Conservation (phyloP, 1,284 basidiomycete genomes). For the Gomphus bonarii region DNA sequence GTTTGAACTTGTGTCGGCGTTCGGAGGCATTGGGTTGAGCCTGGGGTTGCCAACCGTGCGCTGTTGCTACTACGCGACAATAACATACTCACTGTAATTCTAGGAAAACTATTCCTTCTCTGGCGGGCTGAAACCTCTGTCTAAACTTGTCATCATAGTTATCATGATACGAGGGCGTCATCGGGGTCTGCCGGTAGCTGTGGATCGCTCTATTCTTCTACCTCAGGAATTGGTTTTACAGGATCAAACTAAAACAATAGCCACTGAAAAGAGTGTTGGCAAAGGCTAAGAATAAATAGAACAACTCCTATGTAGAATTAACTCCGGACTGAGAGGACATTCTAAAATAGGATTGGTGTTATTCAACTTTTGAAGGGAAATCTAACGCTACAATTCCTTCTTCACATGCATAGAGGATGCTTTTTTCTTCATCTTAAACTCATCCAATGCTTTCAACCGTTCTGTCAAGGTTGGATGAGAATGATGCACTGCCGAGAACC, state of each 20-base stretch:
- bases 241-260: background rate
- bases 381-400: slow-evolving; percentile 16
- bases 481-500: slow-evolving; percentile 87
- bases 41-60: slow-evolving; percentile 35
- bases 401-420: slow-evolving; percentile 14
- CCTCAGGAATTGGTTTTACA: slow-evolving; percentile 41
- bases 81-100: background rate
- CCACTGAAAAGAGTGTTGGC: background rate
- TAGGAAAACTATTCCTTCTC: slow-evolving; percentile 73
- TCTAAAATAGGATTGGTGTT: background rate
- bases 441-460: slow-evolving; percentile 70
- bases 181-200: slow-evolving; percentile 80
- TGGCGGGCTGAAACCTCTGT: slow-evolving; percentile 69
- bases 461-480: slow-evolving; percentile 88
- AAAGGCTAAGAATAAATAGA: too few species aligned
- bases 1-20: slow-evolving; percentile 86
- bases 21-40: slow-evolving; percentile 84
- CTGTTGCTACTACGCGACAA: background rate
- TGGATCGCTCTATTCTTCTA: slow-evolving; percentile 79
- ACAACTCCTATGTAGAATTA: background rate
- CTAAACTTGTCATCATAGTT: slow-evolving; percentile 75
- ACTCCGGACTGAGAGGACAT: background rate
- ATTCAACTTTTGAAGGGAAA: background rate
- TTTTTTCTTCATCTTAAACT: slow-evolving; percentile 29
- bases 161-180: slow-evolving; percentile 95